A percentile compares a stretch with the other conserved stretches of the same genome.
Evolutionary conservation across 495 filamentous ascomycete species (phyloP).

Genomic region (Tetracladium setigerum): DNA sequence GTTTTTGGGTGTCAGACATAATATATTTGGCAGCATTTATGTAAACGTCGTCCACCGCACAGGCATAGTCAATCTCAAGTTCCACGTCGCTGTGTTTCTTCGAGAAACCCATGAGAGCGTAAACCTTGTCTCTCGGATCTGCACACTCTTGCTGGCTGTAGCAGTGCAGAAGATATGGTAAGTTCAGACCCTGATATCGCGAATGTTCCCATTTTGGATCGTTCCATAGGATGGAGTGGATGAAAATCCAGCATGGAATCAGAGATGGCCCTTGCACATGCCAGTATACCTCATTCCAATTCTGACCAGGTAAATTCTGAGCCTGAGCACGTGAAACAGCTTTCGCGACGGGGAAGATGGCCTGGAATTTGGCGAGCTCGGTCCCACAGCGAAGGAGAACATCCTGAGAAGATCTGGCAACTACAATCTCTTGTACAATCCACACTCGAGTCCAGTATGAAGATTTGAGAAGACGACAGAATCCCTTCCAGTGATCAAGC

Average conservation of each 20-base stretch:
- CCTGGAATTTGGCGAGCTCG: too few species aligned
- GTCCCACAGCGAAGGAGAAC: slow-evolving; percentile 1
- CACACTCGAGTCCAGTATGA: slow-evolving; percentile 8
- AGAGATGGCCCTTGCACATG: too few species aligned
- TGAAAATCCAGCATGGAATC: too few species aligned
- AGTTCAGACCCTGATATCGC: too few species aligned
- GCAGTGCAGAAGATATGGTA: background rate
- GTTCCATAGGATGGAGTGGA: too few species aligned
- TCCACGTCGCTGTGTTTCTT: background rate
- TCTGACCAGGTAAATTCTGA: too few species aligned
- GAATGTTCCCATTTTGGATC: too few species aligned
- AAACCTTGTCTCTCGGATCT: slow-evolving; percentile 1
- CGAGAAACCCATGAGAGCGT: background rate
- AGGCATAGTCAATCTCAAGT: background rate
- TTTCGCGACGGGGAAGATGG: too few species aligned
- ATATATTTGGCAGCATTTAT: background rate
- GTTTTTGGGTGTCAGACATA: background rate
- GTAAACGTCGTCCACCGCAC: background rate
- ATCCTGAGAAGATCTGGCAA: background rate
- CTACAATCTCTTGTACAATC: slow-evolving; percentile 8
- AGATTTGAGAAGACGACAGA: background rate
- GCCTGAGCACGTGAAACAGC: too few species aligned
- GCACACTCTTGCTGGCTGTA: background rate
- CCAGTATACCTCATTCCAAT: too few species aligned
- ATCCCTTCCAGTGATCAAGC: background rate